These are phyloP conservation scores for Geotrichum candidum DNA, from an alignment of 1,139 yeast species.

Conservation along the genomic window DNA sequence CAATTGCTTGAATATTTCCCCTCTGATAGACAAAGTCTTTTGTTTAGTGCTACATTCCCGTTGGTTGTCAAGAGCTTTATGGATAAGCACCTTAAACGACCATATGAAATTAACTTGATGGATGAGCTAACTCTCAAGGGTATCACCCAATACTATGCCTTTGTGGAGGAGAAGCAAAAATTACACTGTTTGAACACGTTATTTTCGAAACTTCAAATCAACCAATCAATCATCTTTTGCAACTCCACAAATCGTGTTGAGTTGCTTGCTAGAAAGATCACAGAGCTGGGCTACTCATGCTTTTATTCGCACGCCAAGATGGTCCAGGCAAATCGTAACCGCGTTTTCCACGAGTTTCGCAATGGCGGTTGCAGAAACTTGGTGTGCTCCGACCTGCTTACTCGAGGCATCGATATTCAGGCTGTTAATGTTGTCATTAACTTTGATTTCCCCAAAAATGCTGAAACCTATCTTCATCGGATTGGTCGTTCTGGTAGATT, in stretches of 20 bases:
- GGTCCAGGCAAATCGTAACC: constrained; percentile 97
- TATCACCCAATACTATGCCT: constrained; percentile 94
- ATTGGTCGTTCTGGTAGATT: constrained; percentile 99
- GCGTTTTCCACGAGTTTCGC: constrained; percentile 97
- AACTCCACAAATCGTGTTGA: constrained; percentile 96
- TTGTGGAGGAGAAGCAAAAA: constrained; percentile 94
- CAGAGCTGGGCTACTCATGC: constrained; percentile 95
- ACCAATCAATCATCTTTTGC: constrained; percentile 94
- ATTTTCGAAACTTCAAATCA: constrained; percentile 88
- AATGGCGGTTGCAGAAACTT: constrained; percentile 96
- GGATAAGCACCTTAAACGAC: constrained; percentile 85
- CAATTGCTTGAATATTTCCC: constrained; percentile 85
- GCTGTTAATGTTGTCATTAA: constrained; percentile 97
- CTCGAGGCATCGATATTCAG: constrained; percentile 98
- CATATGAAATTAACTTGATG: constrained; percentile 94
- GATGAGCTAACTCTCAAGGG: constrained; percentile 95
- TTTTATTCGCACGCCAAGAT: constrained; percentile 95
- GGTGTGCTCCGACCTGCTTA: constrained; percentile 91
- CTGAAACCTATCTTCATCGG: constrained; percentile 95
- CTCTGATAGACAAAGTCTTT: constrained; percentile 68
- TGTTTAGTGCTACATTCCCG: constrained; percentile 96
- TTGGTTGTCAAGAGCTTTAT: constrained; percentile 86
- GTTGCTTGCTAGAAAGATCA: constrained; percentile 87
- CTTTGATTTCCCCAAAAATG: constrained; percentile 97
- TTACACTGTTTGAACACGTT: constrained; percentile 91